Evolutionary conservation across 768 basidiomycete genomes (phyloP).

Genomic region (Leucosporidium scottii): DNA sequence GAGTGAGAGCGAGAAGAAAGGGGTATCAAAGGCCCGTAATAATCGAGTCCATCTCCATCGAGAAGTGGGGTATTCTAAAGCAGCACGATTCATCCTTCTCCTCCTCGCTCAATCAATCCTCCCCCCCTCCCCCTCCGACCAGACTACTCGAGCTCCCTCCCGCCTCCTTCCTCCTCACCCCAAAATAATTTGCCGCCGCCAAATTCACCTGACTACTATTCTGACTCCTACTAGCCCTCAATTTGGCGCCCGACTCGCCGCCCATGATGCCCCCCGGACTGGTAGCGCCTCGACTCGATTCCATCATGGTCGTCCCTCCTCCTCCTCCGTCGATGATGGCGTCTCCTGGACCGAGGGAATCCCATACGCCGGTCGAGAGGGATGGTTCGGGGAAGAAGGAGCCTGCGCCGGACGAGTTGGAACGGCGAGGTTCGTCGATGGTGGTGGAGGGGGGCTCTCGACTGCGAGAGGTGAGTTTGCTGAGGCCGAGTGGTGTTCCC

Average conservation of each 20-base stretch:
- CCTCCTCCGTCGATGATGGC: background rate
- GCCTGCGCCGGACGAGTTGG: too few species aligned
- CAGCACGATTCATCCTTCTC: too few species aligned
- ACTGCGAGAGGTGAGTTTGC: too few species aligned
- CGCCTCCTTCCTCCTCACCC: constrained; percentile 5
- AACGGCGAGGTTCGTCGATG: too few species aligned
- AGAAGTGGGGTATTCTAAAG: too few species aligned
- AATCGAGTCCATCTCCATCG: too few species aligned
- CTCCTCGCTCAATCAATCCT: background rate
- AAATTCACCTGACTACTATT: constrained; percentile 22
- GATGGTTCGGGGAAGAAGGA: too few species aligned
- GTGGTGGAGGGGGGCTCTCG: too few species aligned
- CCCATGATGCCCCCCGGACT: background rate
- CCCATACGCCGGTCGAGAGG: too few species aligned
- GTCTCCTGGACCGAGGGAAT: background rate
- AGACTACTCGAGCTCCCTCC: background rate
- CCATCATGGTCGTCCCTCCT: background rate
- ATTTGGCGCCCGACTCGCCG: constrained; percentile 14
- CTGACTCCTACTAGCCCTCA: constrained; percentile 18
- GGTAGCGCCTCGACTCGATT: background rate
- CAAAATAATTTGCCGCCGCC: constrained; percentile 23
- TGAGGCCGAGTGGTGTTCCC: too few species aligned
- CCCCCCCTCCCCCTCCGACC: background rate
- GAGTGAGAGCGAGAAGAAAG: too few species aligned
- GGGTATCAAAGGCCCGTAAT: too few species aligned